Base-by-base conservation (phyloP, 2,329 filamentous ascomycete genomes). In the Sclerotinia borealis region DNA sequence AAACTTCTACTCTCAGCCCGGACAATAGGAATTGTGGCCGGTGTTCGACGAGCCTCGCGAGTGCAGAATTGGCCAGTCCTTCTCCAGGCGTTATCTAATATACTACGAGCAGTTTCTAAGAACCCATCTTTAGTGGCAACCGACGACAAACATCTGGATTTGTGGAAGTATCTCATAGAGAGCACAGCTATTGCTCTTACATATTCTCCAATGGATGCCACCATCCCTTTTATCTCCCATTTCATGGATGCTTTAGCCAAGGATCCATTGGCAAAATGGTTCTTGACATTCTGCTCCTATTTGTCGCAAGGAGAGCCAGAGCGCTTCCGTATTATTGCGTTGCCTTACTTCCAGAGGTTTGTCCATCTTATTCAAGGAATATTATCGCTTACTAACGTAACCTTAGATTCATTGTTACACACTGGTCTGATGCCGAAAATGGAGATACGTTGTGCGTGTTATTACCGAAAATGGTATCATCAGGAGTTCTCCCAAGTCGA, bases 251-350 rank as follows among this genome's bases (percentile, higher is more conserved):
- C 79, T 4, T 77, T 96, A 54, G 86, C 84, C 4, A 83, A 83
- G 59, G 85, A 89, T 50, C 81, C 82, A 1, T 82, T 93, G 70
- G 84, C 88, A 71, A 77, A 77, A 59, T 88, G 87, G 79, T 98
- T 96, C 74, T 82, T 98, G 49, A 83, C 87, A 0, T 96, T 98
- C 75, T 97, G 92, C 76, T 88, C 88, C 17, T 87, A 91, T 59
- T 87, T 95, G 69, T 88, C 91, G 0, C 84, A 91, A 61, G 79
- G 96, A 41, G 87, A 92, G 51, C 74, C 82, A 1, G 84, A 88
- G 60, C 84, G 90, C 45, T 99, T 98, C 72, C 84, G 86, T 61
- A 87, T 85, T 67, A 79, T 97, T n/a, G 82, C 96, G 37, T 80
- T 93, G 9, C 88, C 86, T 43, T 87, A 90, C 63, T 92, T 98